Evolutionary conservation across 2,329 filamentous ascomycete genomes (phyloP).

Genomic region (Colletotrichum chlorophyti): DNA sequence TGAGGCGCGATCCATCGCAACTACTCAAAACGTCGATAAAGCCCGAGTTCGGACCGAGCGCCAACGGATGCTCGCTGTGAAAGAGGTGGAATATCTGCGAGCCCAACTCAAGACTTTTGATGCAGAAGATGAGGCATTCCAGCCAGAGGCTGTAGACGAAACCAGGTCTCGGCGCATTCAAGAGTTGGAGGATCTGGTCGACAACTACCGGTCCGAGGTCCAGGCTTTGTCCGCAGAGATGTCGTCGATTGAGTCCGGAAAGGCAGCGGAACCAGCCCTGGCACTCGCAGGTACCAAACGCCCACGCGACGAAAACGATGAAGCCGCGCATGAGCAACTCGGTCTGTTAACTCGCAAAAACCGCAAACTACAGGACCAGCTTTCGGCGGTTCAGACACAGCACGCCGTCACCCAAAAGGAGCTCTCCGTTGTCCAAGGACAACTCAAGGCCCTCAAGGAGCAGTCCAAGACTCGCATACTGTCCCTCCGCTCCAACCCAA

Average conservation of each 20-base stretch:
- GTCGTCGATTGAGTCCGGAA: constrained; percentile 63
- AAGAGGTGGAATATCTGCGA: constrained; percentile 93
- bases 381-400: constrained; percentile 73
- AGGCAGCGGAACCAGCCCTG: constrained; percentile 40
- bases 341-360: constrained; percentile 89
- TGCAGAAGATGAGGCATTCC: constrained; percentile 85
- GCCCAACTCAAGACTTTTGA: constrained; percentile 91
- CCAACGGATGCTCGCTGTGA: constrained; percentile 83
- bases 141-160: constrained; percentile 79
- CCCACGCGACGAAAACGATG: constrained; percentile 62
- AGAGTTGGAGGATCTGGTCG: constrained; percentile 84
- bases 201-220: constrained; percentile 84
- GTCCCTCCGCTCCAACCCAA: constrained; percentile 90
- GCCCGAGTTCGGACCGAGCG: constrained; percentile 79
- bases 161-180: constrained; percentile 76
- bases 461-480: constrained; percentile 82
- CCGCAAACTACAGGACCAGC: constrained; percentile 80
- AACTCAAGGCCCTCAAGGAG: constrained; percentile 71
- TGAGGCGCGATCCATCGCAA: constrained; percentile 62
- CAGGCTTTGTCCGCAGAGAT: constrained; percentile 77
- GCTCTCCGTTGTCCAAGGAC: constrained; percentile 73
- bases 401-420: constrained; percentile 77
- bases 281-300: constrained; percentile 64
- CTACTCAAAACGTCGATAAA: constrained; percentile 65
- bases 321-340: constrained; percentile 71